Conservation (phyloP, 768 basidiomycete species). For the Termitomyces sp. region DNA sequence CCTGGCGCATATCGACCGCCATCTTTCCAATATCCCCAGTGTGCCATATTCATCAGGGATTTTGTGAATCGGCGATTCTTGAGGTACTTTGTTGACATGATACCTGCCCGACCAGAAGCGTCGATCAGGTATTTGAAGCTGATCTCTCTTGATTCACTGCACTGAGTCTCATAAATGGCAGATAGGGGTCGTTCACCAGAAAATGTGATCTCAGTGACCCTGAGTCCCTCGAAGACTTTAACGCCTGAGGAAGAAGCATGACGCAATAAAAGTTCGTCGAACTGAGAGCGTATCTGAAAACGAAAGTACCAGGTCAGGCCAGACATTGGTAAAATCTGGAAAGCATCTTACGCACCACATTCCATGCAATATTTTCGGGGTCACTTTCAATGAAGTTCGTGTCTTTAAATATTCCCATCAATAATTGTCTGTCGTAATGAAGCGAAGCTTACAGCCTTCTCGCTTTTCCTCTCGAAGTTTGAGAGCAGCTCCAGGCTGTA, state of each 20-base stretch:
- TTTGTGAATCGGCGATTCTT: constrained; percentile 51
- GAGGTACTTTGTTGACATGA: constrained; percentile 56
- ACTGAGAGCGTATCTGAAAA: constrained; percentile 46
- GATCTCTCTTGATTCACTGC: constrained; percentile 31
- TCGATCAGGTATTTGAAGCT: constrained; percentile 59
- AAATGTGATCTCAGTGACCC: constrained; percentile 41
- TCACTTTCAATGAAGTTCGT: constrained; percentile 52
- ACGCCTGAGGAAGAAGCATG: constrained; percentile 46
- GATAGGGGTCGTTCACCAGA: constrained; percentile 15
- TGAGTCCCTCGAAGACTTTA: constrained; percentile 40
- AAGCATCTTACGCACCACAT: constrained; percentile 40
- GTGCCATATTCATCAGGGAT: constrained; percentile 51
- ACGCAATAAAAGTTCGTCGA: constrained; percentile 51
- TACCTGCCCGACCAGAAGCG: constrained; percentile 52
- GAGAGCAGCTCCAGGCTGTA: constrained; percentile 53
- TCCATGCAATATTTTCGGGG: constrained; percentile 49
- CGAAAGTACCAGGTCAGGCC: background rate
- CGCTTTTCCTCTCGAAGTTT: constrained; percentile 50
- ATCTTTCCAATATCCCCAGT: constrained; percentile 65
- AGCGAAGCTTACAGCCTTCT: constrained; percentile 44
- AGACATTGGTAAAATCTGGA: background rate
- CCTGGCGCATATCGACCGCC: constrained; percentile 35
- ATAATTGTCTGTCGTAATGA: background rate
- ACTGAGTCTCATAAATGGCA: background rate
- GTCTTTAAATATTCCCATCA: constrained; percentile 24